Conservation (phyloP, 2,329 filamentous ascomycete genomes). For the Balansia obtecta region DNA sequence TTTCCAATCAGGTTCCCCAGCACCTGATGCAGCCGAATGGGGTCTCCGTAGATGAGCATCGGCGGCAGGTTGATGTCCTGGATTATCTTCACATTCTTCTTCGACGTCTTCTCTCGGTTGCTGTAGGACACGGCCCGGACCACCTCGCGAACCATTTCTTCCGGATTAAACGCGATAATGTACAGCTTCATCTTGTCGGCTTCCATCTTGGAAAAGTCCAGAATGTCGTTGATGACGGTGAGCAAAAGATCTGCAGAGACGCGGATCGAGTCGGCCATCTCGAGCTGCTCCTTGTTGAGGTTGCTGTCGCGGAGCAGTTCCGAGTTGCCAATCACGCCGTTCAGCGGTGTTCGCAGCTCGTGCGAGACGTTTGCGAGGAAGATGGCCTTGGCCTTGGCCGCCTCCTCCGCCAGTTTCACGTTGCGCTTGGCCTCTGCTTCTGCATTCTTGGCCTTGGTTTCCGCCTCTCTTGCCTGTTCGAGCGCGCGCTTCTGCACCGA, state of each 20-base stretch:
- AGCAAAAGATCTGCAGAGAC: slow-evolving; percentile 76
- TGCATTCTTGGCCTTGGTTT: slow-evolving; percentile 64
- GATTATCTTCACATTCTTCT: slow-evolving; percentile 50
- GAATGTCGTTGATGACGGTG: slow-evolving; percentile 90
- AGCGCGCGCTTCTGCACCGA: slow-evolving; percentile 63
- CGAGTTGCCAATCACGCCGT: slow-evolving; percentile 80
- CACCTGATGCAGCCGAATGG: slow-evolving; percentile 54
- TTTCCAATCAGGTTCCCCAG: slow-evolving; percentile 81
- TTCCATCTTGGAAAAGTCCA: slow-evolving; percentile 92
- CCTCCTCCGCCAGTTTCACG: slow-evolving; percentile 72
- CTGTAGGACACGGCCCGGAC: slow-evolving; percentile 55
- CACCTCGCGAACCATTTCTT: slow-evolving; percentile 55
- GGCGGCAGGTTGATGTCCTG: slow-evolving; percentile 64
- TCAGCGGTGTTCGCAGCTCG: slow-evolving; percentile 70
- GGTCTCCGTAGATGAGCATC: slow-evolving; percentile 57
- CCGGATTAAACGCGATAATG: slow-evolving; percentile 54
- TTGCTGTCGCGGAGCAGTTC: slow-evolving; percentile 69
- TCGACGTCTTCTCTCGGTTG: slow-evolving; percentile 49
- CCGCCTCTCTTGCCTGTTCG: slow-evolving; percentile 57
- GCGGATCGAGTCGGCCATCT: slow-evolving; percentile 79
- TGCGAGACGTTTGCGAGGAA: slow-evolving; percentile 73
- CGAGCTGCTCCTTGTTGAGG: slow-evolving; percentile 63
- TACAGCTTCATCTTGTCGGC: slow-evolving; percentile 78
- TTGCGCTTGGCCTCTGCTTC: slow-evolving; percentile 67
- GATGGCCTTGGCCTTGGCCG: slow-evolving; percentile 70